These are phyloP conservation scores for Xanthoconium separans DNA, from an alignment of 1,284 basidiomycete genomes.

Conservation along the genomic window DNA sequence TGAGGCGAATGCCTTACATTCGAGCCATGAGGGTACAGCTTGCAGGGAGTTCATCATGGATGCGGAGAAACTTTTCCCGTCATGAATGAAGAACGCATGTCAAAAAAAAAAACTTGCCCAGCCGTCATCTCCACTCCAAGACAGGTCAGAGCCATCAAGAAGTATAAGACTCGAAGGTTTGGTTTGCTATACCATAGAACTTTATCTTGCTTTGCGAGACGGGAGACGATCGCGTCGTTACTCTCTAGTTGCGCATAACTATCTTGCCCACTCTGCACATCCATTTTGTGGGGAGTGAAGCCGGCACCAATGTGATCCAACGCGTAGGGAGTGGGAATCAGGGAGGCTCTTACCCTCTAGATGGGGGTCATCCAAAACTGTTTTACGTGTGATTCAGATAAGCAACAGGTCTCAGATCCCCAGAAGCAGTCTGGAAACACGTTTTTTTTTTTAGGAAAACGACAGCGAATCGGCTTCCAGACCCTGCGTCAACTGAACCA, in stretches of 20 bases:
- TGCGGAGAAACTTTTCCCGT: slow-evolving; percentile 12
- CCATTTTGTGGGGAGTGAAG: background rate
- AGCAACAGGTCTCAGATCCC: no score
- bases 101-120: slow-evolving; percentile 41
- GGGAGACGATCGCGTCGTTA: slow-evolving; percentile 41
- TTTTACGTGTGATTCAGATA: no score
- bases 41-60: slow-evolving; percentile 20
- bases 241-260: background rate
- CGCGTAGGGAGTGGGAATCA: background rate
- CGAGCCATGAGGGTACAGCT: slow-evolving; percentile 21
- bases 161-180: slow-evolving; percentile 27
- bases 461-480: no score
- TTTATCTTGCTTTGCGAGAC: slow-evolving; percentile 45
- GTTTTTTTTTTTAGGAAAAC: no score
- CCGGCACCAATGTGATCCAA: background rate
- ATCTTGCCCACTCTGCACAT: background rate
- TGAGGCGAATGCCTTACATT: slow-evolving; percentile 12
- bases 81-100: background rate
- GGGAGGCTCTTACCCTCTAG: no score
- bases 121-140: slow-evolving; percentile 63
- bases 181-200: slow-evolving; percentile 57
- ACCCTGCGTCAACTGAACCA: no score
- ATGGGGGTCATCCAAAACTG: background rate
- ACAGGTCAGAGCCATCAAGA: slow-evolving; percentile 56
- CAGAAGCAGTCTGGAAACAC: no score